Evolutionary conservation across 2,329 filamentous ascomycete genomes (phyloP), one percentile per base, ranked within the genome.

Genomic region (Raffaelea arxii): DNA sequence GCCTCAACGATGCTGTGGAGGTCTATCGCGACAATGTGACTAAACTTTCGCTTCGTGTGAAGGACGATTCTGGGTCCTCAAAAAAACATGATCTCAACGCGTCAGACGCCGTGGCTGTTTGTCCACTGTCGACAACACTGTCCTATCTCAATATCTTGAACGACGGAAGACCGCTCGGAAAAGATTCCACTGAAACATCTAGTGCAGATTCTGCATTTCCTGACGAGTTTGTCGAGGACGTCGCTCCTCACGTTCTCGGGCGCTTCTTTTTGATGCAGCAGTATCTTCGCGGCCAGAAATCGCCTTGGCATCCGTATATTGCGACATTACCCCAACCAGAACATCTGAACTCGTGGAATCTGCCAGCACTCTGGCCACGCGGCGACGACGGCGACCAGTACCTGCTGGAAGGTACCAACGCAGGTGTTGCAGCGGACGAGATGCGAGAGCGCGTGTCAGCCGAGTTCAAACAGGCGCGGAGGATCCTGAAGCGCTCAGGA

Each of bases 261-360:
- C 74, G 81, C 4, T 83, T 87, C 62, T 82, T 85, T 52, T 69
- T 89, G 6, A 71, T 85, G 58, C 77, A 81, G 50, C 78, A 89
- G 59, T 80, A 78, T 56, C 66, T 87, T 25, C 62, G 72, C 2
- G 75, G 74, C 2, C 46, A 62, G 2, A 56, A 69, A 2, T 84
- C 83, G 0, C 78, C 76, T 53, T 89, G 84, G 84, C 71, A 67
- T 59, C 73, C 79, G 1, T 89, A 89, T 61, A 75, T 88, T 52
- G 63, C 65, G 10, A 75, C 76, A 0, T 68, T 89, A 1, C 83
- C 84, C 1, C 75, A 78, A 49, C 80, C 81, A 0, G 69, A 72
- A 10, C 64, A 78, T 2, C 55, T 64, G 4, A 56, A 63, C 5
- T 57, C 62, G 1, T 73, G 84, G 67, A 68, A 65, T 1, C 70